A percentile compares a stretch with the other conserved stretches of the same genome.
phyloP scores from a whole-genome alignment of 805 yeast species.

The Aciculoconidium aculeatum region DNA sequence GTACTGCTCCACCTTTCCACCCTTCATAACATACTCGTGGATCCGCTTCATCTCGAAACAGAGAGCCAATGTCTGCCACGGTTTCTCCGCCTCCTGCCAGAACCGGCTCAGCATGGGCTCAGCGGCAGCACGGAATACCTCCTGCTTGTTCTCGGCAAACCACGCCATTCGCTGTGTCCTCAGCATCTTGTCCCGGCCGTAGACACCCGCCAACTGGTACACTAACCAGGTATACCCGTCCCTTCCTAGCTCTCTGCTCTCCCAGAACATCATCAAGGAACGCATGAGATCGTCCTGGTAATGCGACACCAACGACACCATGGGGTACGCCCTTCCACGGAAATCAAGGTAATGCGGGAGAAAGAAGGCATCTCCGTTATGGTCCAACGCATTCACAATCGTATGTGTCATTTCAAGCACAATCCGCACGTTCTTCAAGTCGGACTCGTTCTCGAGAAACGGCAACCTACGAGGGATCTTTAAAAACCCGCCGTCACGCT shows the following conservation, averaged over 20 bases:
- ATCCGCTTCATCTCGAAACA: constrained; percentile 27
- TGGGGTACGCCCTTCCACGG: constrained; percentile 37
- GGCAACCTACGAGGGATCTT: constrained; percentile 21
- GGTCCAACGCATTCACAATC: constrained; percentile 21
- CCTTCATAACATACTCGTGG: constrained; percentile 10
- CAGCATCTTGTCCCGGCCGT: constrained; percentile 23
- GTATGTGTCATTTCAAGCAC: constrained; percentile 14
- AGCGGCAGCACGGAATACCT: no score
- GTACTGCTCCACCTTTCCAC: constrained; percentile 16
- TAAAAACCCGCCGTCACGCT: constrained; percentile 15
- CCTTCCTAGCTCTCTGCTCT: constrained; percentile 28
- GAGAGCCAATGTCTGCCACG: constrained; percentile 34
- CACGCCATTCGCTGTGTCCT: constrained; percentile 21
- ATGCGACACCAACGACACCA: constrained; percentile 28
- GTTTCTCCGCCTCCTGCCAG: constrained; percentile 39
- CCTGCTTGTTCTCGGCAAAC: constrained; percentile 16
- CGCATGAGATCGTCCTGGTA: constrained; percentile 32
- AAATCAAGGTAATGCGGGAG: constrained; percentile 36
- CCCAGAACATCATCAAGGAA: constrained; percentile 33
- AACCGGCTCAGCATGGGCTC: not conserved
- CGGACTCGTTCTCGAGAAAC: constrained; percentile 2
- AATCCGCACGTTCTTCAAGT: constrained; percentile 12
- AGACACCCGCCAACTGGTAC: constrained; percentile 33
- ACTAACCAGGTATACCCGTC: constrained; percentile 33
- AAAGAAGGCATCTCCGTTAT: constrained; percentile 30